These are phyloP conservation scores for Prunus mira DNA, from an alignment of 306 rosid species.

Conservation along the genomic window DNA sequence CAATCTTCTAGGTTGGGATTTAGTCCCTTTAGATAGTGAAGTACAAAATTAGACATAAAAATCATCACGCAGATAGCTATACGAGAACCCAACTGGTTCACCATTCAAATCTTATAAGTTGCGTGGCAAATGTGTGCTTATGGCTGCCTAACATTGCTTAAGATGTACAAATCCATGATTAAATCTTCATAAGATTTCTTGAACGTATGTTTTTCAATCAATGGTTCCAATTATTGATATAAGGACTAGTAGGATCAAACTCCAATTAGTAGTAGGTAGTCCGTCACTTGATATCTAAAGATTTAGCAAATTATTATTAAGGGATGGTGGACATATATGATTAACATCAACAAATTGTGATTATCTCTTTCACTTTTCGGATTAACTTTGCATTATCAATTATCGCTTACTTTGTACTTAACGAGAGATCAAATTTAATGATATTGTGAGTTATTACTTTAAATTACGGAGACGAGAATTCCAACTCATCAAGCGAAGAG, in stretches of 20 bases:
- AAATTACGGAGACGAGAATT: no score
- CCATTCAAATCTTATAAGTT: neutral
- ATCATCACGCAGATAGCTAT: neutral
- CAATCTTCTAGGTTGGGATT: neutral
- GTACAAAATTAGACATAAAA: no score
- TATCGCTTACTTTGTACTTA: no score
- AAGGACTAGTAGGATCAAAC: neutral
- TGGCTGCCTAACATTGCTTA: neutral
- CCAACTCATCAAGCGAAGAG: no score
- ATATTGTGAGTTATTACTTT: no score
- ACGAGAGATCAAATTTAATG: no score
- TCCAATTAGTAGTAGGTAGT: neutral
- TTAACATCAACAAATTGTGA: neutral
- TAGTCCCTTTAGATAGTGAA: neutral
- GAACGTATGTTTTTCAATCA: neutral
- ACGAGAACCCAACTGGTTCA: neutral
- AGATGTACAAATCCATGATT: slow-evolving; percentile 1
- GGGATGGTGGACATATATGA: neutral
- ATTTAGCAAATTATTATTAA: neutral
- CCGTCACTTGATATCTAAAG: neutral
- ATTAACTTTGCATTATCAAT: no score
- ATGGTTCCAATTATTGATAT: neutral
- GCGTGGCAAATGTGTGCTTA: neutral
- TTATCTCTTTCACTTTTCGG: neutral
- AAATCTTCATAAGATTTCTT: neutral